Percentiles rank a stretch among this genome's conserved stretches.
Conservation (phyloP, 139 green algal species). For the Micromonas pusilla region DNA sequence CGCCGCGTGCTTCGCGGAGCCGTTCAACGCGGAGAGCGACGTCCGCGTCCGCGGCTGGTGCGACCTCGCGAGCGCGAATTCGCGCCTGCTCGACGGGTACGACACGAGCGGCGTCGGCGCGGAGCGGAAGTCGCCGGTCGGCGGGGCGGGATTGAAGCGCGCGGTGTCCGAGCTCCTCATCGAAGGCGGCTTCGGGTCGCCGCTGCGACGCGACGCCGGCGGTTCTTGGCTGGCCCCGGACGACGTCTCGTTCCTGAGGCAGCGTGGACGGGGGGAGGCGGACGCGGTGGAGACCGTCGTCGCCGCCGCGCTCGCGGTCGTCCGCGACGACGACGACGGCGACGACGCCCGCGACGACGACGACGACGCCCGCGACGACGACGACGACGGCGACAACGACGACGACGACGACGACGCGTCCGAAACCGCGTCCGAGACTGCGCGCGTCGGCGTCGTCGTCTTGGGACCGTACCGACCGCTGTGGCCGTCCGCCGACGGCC, state of each 20-base stretch:
- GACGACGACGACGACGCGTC: too few species aligned
- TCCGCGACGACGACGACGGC: not conserved
- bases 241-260: too few species aligned
- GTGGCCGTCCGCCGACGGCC: not conserved
- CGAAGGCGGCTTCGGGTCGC: not conserved
- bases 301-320: not conserved
- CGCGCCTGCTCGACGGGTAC: not conserved
- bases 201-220: too few species aligned
- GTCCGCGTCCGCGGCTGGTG: not conserved
- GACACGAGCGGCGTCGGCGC: not conserved
- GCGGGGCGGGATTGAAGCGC: not conserved
- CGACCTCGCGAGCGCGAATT: not conserved
- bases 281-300: not conserved
- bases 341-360: too few species aligned
- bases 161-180: not conserved
- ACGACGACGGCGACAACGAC: too few species aligned
- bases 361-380: too few species aligned
- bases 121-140: not conserved
- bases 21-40: too few species aligned
- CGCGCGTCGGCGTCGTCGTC: not conserved
- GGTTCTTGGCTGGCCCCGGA: too few species aligned
- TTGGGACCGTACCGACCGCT: not conserved
- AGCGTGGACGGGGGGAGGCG: not conserved
- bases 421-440: too few species aligned
- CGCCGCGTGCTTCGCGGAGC: too few species aligned